These are phyloP conservation scores for Aspergillus terreus DNA, from an alignment of 2,329 filamentous ascomycete species.

Conservation along the genomic window DNA sequence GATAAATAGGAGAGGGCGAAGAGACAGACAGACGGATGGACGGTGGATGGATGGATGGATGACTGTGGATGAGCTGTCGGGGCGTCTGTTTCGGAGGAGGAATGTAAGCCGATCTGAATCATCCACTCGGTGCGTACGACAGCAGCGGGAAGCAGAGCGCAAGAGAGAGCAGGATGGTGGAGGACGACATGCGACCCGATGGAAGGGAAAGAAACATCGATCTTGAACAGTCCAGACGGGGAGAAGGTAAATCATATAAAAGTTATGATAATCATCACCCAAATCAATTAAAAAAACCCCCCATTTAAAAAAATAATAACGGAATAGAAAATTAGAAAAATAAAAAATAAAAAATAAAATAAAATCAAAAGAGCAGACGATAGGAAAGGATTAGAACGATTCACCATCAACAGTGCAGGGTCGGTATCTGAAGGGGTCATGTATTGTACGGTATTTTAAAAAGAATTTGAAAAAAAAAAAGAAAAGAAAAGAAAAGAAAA, in stretches of 20 bases:
- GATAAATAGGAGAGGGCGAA: not conserved
- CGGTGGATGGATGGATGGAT: not conserved
- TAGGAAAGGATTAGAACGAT: constrained; percentile 5
- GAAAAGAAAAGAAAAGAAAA: constrained; percentile 2
- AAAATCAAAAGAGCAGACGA: constrained; percentile 1
- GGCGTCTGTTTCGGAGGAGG: constrained; percentile 15
- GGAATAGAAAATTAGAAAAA: not conserved
- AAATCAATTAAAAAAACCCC: not conserved
- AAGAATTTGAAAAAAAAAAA: constrained; percentile 1
- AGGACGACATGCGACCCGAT: constrained; percentile 5
- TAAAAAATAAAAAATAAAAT: constrained; percentile 1
- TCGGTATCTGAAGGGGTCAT: constrained; percentile 3
- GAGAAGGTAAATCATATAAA: not conserved
- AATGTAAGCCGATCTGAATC: constrained; percentile 18
- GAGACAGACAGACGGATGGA: not conserved
- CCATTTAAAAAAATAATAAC: no score
- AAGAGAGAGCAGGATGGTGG: not conserved
- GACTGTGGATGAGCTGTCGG: constrained; percentile 9
- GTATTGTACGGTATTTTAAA: constrained; percentile 6
- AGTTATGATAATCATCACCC: constrained; percentile 5
- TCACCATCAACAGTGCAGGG: constrained; percentile 7
- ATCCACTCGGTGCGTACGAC: constrained; percentile 12
- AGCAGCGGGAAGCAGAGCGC: not conserved
- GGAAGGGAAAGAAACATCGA: constrained; percentile 1
- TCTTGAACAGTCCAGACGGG: constrained; percentile 1